Evolutionary conservation across 2,329 filamentous ascomycete genomes (phyloP), one percentile per base, ranked within the genome.

Genomic region (Colletotrichum noveboracense): DNA sequence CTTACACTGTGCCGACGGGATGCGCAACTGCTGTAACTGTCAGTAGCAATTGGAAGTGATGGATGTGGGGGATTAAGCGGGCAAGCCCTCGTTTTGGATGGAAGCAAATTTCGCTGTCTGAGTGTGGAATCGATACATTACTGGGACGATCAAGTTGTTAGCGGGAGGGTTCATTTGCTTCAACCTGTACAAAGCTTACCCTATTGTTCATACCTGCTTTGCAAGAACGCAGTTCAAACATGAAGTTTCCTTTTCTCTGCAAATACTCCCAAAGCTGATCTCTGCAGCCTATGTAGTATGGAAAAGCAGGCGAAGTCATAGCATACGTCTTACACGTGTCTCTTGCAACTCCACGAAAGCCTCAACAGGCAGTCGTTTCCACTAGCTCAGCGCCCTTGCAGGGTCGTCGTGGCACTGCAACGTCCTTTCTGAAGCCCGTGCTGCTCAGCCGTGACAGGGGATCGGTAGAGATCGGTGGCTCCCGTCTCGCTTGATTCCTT

Each of bases 1-100:
- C 80, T 1, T 86, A 81, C 73, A 83, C 82, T 36, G 81, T 85
- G 9, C 79, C 81, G 1, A 65, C 43, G 10, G 70, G 79, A 24
- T 84, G 81, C 67, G 75, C 67, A 4, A 71, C 76, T 9, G 75
- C 74, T 4, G 78, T 77, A 0, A 76, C 75, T 21, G 79, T 82
- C 4, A 76, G 74, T 43, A 75, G 77, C 14, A 81, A 75, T 18
- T 84, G 82, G 83, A 78, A 79, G 34, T 83, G 70, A 77, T 24
- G 0, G 66, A 70, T 55, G 6, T 13, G 7, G 52, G 24, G 61
- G 2, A 1, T n/a, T 34, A 2, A 4, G 30, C 18, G 61, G 21
- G 32, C 61, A 38, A 21, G 0, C 1, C 0, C n/a, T 52, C n/a
- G 6, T 5, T 52, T 52, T 21, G 3, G n/a, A 21, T 21, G 43